Percentiles rank a stretch among this genome's conserved stretches.
phyloP scores from a whole-genome alignment of 208 protist species.

The Acanthamoeba healyi region DNA sequence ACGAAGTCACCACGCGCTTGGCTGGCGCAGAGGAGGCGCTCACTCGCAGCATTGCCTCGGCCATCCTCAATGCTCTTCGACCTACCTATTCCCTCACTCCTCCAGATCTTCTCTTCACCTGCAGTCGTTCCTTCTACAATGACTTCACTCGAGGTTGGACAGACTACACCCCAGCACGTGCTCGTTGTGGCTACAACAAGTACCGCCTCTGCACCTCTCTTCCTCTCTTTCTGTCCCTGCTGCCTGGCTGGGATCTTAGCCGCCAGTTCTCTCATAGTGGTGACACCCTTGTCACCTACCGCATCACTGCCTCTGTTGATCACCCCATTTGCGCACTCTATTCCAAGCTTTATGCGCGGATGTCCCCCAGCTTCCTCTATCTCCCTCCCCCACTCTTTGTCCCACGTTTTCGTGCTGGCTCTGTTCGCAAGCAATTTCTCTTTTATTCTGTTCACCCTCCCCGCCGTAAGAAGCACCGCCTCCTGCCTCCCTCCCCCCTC shows the following conservation, averaged over 20 bases:
- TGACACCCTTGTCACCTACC: background rate
- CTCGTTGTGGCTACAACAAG: background rate
- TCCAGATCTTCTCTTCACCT: background rate
- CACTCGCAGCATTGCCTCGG: background rate
- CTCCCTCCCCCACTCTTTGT: background rate
- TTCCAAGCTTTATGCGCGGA: background rate
- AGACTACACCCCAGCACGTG: background rate
- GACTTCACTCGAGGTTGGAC: background rate
- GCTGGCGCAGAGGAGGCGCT: background rate
- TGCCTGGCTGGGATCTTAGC: background rate
- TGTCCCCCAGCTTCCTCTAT: background rate
- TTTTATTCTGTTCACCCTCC: background rate
- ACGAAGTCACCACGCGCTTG: background rate
- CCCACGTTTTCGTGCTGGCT: background rate
- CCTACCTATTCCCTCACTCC: background rate
- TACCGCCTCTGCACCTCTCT: background rate
- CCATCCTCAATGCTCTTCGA: background rate
- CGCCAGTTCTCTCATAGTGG: background rate
- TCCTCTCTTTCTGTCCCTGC: background rate
- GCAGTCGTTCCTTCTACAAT: background rate
- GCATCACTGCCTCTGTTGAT: background rate
- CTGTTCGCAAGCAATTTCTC: background rate
- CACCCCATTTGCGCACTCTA: background rate
- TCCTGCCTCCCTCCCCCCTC: background rate
- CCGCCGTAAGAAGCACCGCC: background rate